A percentile compares a stretch with the other conserved stretches of the same genome.
phyloP scores from a whole-genome alignment of 2,329 filamentous ascomycete species.

The Epicoccum sorghinum region DNA sequence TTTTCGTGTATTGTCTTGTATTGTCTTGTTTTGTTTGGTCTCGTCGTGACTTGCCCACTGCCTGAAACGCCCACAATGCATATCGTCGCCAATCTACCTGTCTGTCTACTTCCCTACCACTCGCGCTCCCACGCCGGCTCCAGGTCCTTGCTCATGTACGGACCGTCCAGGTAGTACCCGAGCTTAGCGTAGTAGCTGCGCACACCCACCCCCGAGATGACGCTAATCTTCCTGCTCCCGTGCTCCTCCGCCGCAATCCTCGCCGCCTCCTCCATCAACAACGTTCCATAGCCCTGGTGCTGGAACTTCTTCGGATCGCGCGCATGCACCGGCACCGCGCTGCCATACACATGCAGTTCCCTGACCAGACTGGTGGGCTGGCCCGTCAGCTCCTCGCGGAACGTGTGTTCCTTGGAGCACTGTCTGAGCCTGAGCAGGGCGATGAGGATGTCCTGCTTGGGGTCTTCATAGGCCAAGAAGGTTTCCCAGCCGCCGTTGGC shows the following conservation, averaged over 20 bases:
- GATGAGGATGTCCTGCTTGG: constrained; percentile 97
- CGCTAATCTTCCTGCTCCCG: constrained; percentile 89
- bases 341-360: constrained; percentile 95
- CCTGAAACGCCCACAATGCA: neutral
- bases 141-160: constrained; percentile 62
- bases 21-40: neutral
- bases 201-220: constrained; percentile 97
- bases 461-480: constrained; percentile 96
- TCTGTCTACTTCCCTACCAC: constrained; percentile 17
- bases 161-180: constrained; percentile 91
- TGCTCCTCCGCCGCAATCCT: constrained; percentile 94
- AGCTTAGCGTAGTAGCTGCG: constrained; percentile 93
- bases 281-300: constrained; percentile 94
- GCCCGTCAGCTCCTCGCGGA: constrained; percentile 80
- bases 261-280: constrained; percentile 98
- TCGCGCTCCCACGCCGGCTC: constrained; percentile 44
- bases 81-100: too few relatives aligned
- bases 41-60: too few relatives aligned
- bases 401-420: constrained; percentile 90
- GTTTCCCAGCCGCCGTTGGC: constrained; percentile 99
- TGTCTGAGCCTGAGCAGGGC: constrained; percentile 87
- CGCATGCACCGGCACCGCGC: constrained; percentile 95
- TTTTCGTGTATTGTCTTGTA: neutral
- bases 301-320: constrained; percentile 96
- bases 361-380: constrained; percentile 92